phyloP scores from a whole-genome alignment of 1,284 basidiomycete species.

The Cryptococcus amylolentus region DNA sequence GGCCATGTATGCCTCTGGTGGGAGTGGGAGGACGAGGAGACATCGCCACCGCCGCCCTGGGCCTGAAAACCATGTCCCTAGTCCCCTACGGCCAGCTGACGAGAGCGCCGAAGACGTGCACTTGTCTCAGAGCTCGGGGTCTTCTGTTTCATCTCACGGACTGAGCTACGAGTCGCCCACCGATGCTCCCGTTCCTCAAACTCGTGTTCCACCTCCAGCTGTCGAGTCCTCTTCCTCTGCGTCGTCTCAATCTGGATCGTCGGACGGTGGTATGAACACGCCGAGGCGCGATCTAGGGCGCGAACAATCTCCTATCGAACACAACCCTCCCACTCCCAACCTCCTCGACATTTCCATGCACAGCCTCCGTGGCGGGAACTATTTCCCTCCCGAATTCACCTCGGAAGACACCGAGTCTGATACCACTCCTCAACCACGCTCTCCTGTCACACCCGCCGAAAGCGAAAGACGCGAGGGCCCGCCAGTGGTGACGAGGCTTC shows the following conservation, averaged over 20 bases:
- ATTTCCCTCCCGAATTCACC: constrained; percentile 23
- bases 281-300: constrained; percentile 5
- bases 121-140: constrained; percentile 15
- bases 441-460: background rate
- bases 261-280: constrained; percentile 1
- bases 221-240: background rate
- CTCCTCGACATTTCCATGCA: constrained; percentile 55
- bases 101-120: constrained; percentile 25
- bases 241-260: background rate
- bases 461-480: too few species aligned
- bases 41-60: constrained; percentile 15
- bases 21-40: constrained; percentile 1
- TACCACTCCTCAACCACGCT: background rate
- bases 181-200: constrained; percentile 38
- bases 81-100: constrained; percentile 35
- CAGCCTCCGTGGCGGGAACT: constrained; percentile 33
- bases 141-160: background rate
- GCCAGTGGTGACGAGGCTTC: background rate
- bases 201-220: constrained; percentile 31
- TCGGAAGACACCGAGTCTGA: background rate
- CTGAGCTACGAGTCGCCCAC: constrained; percentile 44
- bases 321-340: constrained; percentile 58
- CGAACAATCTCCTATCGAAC: constrained; percentile 39
- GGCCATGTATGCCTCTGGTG: background rate
- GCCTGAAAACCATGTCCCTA: constrained; percentile 31